Percentiles rank a stretch among this genome's conserved stretches.
phyloP scores from a whole-genome alignment of 768 basidiomycete genomes.

The Mycena alexandri region DNA sequence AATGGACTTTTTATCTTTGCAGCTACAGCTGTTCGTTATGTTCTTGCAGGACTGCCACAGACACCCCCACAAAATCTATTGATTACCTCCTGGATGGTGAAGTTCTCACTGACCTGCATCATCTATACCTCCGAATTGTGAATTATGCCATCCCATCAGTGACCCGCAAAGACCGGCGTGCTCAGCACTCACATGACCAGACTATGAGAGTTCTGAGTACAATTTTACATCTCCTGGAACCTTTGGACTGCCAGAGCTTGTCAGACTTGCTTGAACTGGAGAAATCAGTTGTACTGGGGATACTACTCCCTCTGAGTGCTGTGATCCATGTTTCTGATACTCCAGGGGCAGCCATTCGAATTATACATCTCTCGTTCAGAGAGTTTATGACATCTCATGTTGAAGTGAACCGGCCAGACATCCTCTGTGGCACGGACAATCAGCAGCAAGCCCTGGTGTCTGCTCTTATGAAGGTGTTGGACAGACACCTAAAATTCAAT shows the following conservation, averaged over 20 bases:
- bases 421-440: too few species aligned
- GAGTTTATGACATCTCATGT: too few species aligned
- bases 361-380: background rate
- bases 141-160: background rate
- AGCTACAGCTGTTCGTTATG: too few species aligned
- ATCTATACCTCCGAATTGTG: slow-evolving; percentile 1
- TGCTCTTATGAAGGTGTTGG: too few species aligned
- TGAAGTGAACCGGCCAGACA: too few species aligned
- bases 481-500: slow-evolving; percentile 47
- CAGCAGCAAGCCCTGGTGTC: too few species aligned
- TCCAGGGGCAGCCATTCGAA: background rate
- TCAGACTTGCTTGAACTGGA: slow-evolving; percentile 12
- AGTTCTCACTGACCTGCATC: background rate
- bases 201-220: slow-evolving; percentile 1
- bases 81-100: too few species aligned
- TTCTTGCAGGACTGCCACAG: too few species aligned
- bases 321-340: slow-evolving; percentile 6
- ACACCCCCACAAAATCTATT: too few species aligned
- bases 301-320: slow-evolving; percentile 8
- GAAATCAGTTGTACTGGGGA: background rate
- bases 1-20: too few species aligned
- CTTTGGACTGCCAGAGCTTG: slow-evolving; percentile 11
- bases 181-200: background rate
- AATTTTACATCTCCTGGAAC: slow-evolving; percentile 13
- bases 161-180: background rate